A percentile compares a stretch with the other conserved stretches of the same genome.
phyloP scores from a whole-genome alignment of 345 rosid species.

The Excoecaria cochinchinensis region DNA sequence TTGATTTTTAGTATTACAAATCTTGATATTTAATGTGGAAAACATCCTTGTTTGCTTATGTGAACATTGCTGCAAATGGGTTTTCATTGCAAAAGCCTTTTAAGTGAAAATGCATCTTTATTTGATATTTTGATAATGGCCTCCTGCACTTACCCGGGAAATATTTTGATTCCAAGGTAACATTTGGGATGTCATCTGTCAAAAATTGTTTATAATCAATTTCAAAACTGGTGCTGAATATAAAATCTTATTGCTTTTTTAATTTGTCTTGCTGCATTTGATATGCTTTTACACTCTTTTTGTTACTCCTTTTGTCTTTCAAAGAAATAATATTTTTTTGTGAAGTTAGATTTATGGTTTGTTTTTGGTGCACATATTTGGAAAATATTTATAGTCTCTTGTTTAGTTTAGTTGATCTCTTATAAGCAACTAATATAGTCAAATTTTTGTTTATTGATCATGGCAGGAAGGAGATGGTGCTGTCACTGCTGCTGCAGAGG shows the following conservation, averaged over 20 bases:
- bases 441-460: neutral
- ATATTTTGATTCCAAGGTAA: neutral
- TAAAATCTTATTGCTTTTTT: too few species aligned
- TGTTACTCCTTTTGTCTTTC: too few species aligned
- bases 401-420: neutral
- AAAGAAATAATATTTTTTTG: too few species aligned
- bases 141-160: neutral
- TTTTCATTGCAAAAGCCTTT: neutral
- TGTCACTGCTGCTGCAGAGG: conserved; percentile 1
- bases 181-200: neutral
- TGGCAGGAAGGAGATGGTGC: conserved; percentile 16
- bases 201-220: neutral
- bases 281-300: too few species aligned
- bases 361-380: too few species aligned
- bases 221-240: too few species aligned
- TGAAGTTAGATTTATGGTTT: too few species aligned
- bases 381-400: too few species aligned
- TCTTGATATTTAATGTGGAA: neutral
- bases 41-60: neutral
- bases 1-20: neutral
- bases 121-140: neutral
- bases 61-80: neutral
- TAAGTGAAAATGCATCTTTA: neutral
- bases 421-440: neutral
- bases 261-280: too few species aligned